These are phyloP conservation scores for Leonotis leonurus DNA, from an alignment of 257 asterid genomes.

Conservation along the genomic window DNA sequence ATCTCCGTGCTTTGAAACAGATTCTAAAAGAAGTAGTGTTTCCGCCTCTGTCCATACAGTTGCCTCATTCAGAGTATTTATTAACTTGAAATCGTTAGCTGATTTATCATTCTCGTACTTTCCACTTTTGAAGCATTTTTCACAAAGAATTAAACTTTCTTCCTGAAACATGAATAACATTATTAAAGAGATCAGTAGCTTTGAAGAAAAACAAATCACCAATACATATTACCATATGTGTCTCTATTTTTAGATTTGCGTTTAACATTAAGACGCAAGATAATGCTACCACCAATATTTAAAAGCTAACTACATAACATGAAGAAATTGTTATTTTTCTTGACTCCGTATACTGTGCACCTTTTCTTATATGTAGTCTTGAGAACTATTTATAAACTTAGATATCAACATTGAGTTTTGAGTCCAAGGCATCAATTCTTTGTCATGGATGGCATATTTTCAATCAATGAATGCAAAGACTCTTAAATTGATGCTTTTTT, in stretches of 20 bases:
- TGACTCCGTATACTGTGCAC: neutral
- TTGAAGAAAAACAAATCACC: neutral
- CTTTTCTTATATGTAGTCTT: neutral
- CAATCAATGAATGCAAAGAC: neutral
- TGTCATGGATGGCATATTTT: neutral
- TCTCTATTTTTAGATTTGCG: neutral
- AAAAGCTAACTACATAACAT: neutral
- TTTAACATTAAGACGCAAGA: neutral
- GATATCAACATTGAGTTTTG: neutral
- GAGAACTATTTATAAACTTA: neutral
- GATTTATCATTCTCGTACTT: conserved; percentile 45
- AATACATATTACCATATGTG: neutral
- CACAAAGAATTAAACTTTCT: conserved; percentile 46
- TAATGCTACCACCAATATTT: neutral
- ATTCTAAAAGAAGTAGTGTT: conserved; percentile 74
- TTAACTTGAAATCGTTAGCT: conserved; percentile 59
- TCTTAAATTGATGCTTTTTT: neutral
- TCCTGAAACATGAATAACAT: conserved; percentile 42
- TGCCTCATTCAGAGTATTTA: conserved; percentile 32
- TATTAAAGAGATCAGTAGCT: conserved; percentile 8
- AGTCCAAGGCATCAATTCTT: conserved; percentile 3
- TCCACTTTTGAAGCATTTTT: conserved; percentile 64
- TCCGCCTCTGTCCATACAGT: conserved; percentile 83
- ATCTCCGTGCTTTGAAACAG: conserved; percentile 86
- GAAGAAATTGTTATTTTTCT: neutral